These are phyloP conservation scores for Phaffia tasmanica DNA, from an alignment of 768 basidiomycete genomes.

Conservation along the genomic window DNA sequence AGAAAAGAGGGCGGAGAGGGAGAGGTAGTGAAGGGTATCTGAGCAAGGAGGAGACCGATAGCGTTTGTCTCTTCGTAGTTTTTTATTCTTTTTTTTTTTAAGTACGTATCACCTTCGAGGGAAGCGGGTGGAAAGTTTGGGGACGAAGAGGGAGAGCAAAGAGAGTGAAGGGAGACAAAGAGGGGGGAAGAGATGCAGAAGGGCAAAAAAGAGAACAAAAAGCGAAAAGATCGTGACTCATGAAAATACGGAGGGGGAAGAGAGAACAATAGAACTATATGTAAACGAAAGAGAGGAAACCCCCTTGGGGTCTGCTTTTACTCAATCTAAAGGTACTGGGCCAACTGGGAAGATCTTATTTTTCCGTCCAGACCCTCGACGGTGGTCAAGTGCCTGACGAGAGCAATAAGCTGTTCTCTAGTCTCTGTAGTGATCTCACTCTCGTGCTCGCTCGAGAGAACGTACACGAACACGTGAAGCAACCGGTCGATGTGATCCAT, in stretches of 20 bases:
- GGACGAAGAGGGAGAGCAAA: not conserved
- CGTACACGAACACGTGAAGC: constrained; percentile 64
- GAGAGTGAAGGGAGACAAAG: not conserved
- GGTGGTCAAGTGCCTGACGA: constrained; percentile 54
- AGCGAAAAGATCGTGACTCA: not conserved
- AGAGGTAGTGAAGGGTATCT: not conserved
- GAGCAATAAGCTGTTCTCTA: constrained; percentile 59
- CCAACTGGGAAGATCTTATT: constrained; percentile 14
- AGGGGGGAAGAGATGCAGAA: constrained; percentile 1
- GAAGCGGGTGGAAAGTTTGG: too few relatives aligned
- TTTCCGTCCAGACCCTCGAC: constrained; percentile 19
- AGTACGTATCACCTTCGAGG: too few relatives aligned
- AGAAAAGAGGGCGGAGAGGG: not conserved
- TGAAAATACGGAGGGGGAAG: not conserved
- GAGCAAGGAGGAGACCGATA: not conserved
- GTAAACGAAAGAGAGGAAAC: too few relatives aligned
- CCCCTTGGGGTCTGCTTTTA: too few relatives aligned
- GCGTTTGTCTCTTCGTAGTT: too few relatives aligned
- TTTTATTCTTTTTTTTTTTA: too few relatives aligned
- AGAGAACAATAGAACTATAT: not conserved
- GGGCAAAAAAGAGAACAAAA: not conserved
- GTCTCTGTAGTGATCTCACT: constrained; percentile 76
- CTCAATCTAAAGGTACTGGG: constrained; percentile 15
- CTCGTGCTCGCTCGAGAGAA: constrained; percentile 59
- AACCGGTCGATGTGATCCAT: constrained; percentile 67